Evolutionary conservation across 768 basidiomycete species (phyloP), one percentile per base, ranked within the genome.

Genomic region (Hebeloma cylindrosporum): DNA sequence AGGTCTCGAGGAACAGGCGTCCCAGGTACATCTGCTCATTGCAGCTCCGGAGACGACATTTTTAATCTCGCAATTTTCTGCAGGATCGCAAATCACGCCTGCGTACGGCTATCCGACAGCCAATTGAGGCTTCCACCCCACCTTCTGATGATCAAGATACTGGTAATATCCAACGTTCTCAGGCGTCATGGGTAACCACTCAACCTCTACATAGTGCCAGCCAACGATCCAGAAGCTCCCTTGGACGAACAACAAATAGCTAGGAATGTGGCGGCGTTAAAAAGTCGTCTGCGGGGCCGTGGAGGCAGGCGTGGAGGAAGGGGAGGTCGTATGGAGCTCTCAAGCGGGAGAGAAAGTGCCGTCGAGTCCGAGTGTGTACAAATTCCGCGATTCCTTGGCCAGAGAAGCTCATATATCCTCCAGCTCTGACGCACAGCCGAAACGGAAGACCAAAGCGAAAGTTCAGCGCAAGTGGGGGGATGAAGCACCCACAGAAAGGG

Each of bases 391-490:
- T 10, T 33, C 27, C 28, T 34, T 47, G 9, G 20, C 20, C 43
- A 22, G 41, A 21, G 23, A 18, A 49, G 31, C 42, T 43, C 21
- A 39, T 35, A 14, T 29, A 26, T 18, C 22, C 30, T 22, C 21
- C 35, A 86, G 79, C 60, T 83, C 88, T 39, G 86, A 83, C 57
- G 74, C 77, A 13, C 71, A 79, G 18, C 52, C 71, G 20, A 88
- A 82, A 54, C 71, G 74, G 51, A 88, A 85, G 54, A 59, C 73
- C 0, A 83, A 85, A 43, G 62, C 76, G 3, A 93, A 93, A 66
- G 57, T 71, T 10, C 85, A 86, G 63, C 83, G 96, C 22, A 98
- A 93, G 68, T 99, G 96, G 96, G 92, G 85, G 17, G 82, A 95
- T 57, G 78, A 83, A 52, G 74, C 76, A 1, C 84, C 87, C 3